Conservation (phyloP, 805 yeast species). For the Myxozyma nipponensis region DNA sequence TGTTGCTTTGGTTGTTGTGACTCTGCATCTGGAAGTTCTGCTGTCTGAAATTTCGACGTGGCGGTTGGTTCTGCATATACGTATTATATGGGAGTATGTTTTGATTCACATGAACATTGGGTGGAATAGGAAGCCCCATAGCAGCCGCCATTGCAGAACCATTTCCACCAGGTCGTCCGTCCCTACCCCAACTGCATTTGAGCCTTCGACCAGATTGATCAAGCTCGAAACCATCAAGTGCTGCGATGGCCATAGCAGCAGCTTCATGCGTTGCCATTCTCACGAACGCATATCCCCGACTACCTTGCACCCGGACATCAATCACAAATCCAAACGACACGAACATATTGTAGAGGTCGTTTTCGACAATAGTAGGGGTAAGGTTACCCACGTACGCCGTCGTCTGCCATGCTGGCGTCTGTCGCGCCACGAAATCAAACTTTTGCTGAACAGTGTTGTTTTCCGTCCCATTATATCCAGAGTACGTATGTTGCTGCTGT, state of each 20-base stretch:
- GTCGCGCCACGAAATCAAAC: slow-evolving; percentile 68
- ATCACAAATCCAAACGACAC: slow-evolving; percentile 80
- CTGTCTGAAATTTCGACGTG: neutral
- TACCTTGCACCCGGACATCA: slow-evolving; percentile 75
- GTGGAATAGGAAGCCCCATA: neutral
- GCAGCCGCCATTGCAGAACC: slow-evolving; percentile 12
- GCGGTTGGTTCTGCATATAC: neutral
- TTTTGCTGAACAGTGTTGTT: slow-evolving; percentile 45
- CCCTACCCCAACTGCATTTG: slow-evolving; percentile 87
- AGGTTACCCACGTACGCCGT: slow-evolving; percentile 86
- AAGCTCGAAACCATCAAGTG: slow-evolving; percentile 57
- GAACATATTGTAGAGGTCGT: slow-evolving; percentile 66
- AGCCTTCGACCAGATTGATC: slow-evolving; percentile 62
- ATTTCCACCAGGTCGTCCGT: slow-evolving; percentile 29
- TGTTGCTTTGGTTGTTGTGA: neutral
- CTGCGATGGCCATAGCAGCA: slow-evolving; percentile 84
- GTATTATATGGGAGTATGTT: neutral
- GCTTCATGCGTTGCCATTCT: slow-evolving; percentile 82
- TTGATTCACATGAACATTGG: too few relatives aligned
- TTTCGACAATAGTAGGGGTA: slow-evolving; percentile 69
- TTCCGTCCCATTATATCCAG: neutral
- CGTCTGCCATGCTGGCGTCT: slow-evolving; percentile 77
- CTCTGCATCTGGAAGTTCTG: neutral
- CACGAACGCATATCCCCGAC: slow-evolving; percentile 83
- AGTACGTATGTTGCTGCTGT: neutral